Conservation (phyloP, 495 filamentous ascomycete species). For the Talaromyces nanjingensis region DNA sequence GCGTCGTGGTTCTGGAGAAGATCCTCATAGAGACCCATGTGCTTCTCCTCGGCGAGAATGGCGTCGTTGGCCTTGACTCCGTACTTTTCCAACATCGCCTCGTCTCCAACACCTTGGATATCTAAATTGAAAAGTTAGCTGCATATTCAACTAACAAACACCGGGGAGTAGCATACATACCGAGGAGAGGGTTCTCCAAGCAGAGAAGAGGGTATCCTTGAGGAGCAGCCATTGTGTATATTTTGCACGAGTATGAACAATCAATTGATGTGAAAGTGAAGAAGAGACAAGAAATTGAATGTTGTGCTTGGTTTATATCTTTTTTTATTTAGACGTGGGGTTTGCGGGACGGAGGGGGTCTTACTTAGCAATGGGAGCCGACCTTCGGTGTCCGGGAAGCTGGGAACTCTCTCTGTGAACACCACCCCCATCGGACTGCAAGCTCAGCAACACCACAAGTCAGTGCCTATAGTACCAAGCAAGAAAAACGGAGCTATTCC, state of each 20-base stretch:
- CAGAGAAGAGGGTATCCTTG: conserved; percentile 80
- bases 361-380: neutral
- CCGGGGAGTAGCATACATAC: conserved; percentile 40
- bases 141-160: conserved; percentile 8
- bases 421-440: neutral
- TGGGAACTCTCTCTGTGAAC: neutral
- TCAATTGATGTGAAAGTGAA: neutral
- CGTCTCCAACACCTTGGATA: conserved; percentile 83
- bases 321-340: conserved; percentile 3
- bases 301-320: neutral
- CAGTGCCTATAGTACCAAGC: neutral
- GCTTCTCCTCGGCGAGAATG: conserved; percentile 90
- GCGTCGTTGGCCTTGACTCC: conserved; percentile 91
- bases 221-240: conserved; percentile 55
- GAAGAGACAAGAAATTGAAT: neutral
- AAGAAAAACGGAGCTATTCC: neutral
- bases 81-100: conserved; percentile 83
- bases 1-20: conserved; percentile 78
- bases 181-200: conserved; percentile 93
- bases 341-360: neutral
- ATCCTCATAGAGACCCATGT: conserved; percentile 85
- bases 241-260: neutral
- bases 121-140: conserved; percentile 44
- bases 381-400: conserved; percentile 9
- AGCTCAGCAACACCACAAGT: neutral